These are phyloP conservation scores for Dispira parvispora DNA, from an alignment of 192 early-diverging fungal species.

Conservation along the genomic window DNA sequence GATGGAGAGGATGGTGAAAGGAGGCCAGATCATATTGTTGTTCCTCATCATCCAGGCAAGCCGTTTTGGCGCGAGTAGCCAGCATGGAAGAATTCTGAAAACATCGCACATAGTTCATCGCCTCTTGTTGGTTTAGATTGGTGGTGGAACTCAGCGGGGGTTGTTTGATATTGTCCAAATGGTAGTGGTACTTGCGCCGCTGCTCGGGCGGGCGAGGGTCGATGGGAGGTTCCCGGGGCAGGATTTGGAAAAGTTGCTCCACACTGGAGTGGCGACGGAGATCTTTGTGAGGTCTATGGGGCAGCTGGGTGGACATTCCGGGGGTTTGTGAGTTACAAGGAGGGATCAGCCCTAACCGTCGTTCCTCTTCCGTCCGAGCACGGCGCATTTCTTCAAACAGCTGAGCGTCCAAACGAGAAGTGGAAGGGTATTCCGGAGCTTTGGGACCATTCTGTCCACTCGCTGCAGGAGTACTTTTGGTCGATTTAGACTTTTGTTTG, in stretches of 20 bases:
- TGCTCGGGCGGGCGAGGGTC: neutral
- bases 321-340: neutral
- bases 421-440: conserved; percentile 3
- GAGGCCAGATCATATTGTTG: too few relatives aligned
- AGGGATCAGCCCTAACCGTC: neutral
- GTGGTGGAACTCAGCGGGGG: neutral
- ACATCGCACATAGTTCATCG: neutral
- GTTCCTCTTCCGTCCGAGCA: neutral
- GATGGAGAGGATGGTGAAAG: too few relatives aligned
- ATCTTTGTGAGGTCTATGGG: neutral
- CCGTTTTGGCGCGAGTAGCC: conserved; percentile 2
- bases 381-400: conserved; percentile 10
- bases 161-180: neutral
- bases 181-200: neutral
- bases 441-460: neutral
- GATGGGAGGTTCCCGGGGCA: conserved; percentile 1
- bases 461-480: neutral
- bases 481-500: neutral
- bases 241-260: neutral
- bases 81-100: neutral
- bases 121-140: neutral
- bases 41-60: neutral
- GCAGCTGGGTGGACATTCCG: neutral
- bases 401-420: neutral
- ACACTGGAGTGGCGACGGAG: neutral